These are phyloP conservation scores for Saksenaea vasiformis DNA, from an alignment of 371 early-diverging fungal species.

Conservation along the genomic window DNA sequence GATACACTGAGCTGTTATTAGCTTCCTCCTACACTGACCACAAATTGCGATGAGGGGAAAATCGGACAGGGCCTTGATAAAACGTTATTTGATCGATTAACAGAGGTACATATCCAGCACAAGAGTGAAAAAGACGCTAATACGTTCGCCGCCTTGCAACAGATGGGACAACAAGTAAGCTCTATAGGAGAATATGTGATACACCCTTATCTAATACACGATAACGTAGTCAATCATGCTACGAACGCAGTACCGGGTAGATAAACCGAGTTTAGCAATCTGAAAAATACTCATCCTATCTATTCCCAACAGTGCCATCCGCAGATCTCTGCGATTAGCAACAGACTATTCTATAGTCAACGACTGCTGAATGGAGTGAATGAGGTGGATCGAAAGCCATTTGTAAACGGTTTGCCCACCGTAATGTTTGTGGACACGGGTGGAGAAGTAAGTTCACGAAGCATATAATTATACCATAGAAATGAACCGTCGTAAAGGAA, in stretches of 20 bases:
- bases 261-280: not conserved
- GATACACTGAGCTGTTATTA: conserved; percentile 24
- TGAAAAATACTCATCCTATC: not conserved
- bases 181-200: not conserved
- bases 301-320: conserved; percentile 77
- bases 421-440: conserved; percentile 71
- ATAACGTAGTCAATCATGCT: conserved; percentile 62
- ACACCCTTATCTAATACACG: not conserved
- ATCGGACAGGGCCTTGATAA: conserved; percentile 73
- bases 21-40: conserved; percentile 83
- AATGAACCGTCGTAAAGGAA: conserved; percentile 26
- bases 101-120: conserved; percentile 39
- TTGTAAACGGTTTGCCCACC: conserved; percentile 63
- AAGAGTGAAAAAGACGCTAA: not conserved
- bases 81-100: conserved; percentile 85
- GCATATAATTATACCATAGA: not conserved
- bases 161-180: conserved; percentile 33
- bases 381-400: conserved; percentile 49
- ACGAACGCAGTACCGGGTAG: conserved; percentile 85
- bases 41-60: conserved; percentile 38
- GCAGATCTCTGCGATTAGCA: conserved; percentile 75
- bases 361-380: conserved; percentile 61
- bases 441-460: conserved; percentile 26
- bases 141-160: not conserved
- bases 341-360: conserved; percentile 75